Evolutionary conservation across 345 rosid genomes (phyloP).

Genomic region (Bruguiera parviflora): DNA sequence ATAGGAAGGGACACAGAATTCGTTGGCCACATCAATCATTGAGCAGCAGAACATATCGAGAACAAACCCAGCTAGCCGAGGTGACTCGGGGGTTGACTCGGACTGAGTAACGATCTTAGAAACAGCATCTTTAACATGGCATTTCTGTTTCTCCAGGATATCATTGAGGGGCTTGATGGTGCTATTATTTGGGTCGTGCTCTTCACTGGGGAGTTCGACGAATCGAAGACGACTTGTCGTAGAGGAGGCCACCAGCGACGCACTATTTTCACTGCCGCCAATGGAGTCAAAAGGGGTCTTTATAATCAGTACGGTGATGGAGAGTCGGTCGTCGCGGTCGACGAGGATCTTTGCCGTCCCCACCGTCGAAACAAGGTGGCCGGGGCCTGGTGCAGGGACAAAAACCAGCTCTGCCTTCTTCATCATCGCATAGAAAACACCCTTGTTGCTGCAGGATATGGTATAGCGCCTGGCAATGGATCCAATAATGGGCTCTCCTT

Average conservation of each 20-base stretch:
- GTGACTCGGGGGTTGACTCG: neutral
- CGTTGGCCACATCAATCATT: slow-evolving; percentile 17
- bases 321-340: slow-evolving; percentile 38
- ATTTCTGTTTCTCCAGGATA: slow-evolving; percentile 17
- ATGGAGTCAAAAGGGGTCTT: slow-evolving; percentile 9
- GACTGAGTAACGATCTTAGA: slow-evolving; percentile 3
- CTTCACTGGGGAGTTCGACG: slow-evolving; percentile 26
- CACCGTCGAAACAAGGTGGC: slow-evolving; percentile 42
- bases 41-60: slow-evolving; percentile 18
- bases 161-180: neutral
- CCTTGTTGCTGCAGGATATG: too few species aligned
- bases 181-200: neutral
- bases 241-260: slow-evolving; percentile 23
- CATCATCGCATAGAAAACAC: neutral
- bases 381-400: slow-evolving; percentile 43
- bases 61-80: slow-evolving; percentile 11
- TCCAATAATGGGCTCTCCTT: too few species aligned
- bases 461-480: too few species aligned
- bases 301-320: slow-evolving; percentile 46
- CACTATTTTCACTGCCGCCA: neutral
- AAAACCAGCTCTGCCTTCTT: slow-evolving; percentile 37
- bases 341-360: slow-evolving; percentile 44
- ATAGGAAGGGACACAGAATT: slow-evolving; percentile 21
- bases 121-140: slow-evolving; percentile 17
- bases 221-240: slow-evolving; percentile 28